These are phyloP conservation scores for Suillus americanus DNA, from an alignment of 768 basidiomycete species.

Conservation along the genomic window DNA sequence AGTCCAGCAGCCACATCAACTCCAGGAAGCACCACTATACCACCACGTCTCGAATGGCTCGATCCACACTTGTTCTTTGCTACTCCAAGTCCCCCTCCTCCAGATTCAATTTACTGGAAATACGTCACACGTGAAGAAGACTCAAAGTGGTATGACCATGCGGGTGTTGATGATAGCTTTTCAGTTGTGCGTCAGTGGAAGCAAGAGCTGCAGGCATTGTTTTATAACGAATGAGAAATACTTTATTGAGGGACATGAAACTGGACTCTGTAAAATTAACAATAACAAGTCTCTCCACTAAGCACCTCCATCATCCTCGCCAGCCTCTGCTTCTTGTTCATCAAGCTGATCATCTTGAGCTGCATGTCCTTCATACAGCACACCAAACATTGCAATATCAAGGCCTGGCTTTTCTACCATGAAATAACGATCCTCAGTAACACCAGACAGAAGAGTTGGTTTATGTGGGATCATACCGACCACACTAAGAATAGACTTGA, in stretches of 20 bases:
- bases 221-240: background rate
- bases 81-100: conserved; percentile 1
- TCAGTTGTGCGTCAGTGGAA: background rate
- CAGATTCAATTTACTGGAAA: conserved; percentile 4
- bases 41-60: background rate
- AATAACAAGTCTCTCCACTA: no score
- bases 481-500: conserved; percentile 14
- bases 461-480: conserved; percentile 26
- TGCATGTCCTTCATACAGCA: no score
- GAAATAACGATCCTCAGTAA: background rate
- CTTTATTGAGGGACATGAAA: no score
- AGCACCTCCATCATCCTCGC: no score
- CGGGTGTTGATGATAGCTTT: background rate
- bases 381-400: no score
- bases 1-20: no score
- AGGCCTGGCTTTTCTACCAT: background rate
- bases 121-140: background rate
- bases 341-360: no score
- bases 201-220: background rate
- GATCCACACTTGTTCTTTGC: background rate
- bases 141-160: background rate
- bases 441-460: background rate
- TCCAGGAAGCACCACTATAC: no score
- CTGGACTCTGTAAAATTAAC: no score
- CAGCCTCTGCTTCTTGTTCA: no score